Evolutionary conservation across 2,329 filamentous ascomycete genomes (phyloP).

Genomic region (Ophiobolus disseminans): DNA sequence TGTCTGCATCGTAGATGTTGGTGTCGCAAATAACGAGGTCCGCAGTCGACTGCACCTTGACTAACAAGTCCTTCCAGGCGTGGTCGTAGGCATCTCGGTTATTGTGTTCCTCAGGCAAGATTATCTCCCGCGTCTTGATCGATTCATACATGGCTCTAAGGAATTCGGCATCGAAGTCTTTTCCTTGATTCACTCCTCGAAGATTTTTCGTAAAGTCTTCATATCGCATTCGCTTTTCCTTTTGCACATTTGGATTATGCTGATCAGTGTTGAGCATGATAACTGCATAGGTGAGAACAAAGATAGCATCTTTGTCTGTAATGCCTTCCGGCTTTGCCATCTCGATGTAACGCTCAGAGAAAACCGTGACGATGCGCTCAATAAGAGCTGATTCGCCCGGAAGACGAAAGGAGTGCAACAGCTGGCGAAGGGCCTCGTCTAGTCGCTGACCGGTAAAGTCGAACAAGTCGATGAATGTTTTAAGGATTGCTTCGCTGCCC

Average conservation of each 20-base stretch:
- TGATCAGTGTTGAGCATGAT: slow-evolving; percentile 98
- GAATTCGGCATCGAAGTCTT: slow-evolving; percentile 84
- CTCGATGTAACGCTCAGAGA: slow-evolving; percentile 83
- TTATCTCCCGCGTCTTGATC: slow-evolving; percentile 93
- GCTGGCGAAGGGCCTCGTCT: slow-evolving; percentile 83
- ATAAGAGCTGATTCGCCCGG: slow-evolving; percentile 94
- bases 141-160: slow-evolving; percentile 87
- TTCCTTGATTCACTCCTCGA: slow-evolving; percentile 84
- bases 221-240: slow-evolving; percentile 80
- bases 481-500: slow-evolving; percentile 82
- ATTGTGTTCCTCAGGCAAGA: slow-evolving; percentile 94
- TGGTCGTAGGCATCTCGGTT: slow-evolving; percentile 97
- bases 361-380: slow-evolving; percentile 86
- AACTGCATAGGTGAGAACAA: slow-evolving; percentile 91
- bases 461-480: slow-evolving; percentile 84
- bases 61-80: slow-evolving; percentile 91
- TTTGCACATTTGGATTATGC: slow-evolving; percentile 88
- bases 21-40: slow-evolving; percentile 82
- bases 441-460: slow-evolving; percentile 86
- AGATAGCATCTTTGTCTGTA: slow-evolving; percentile 85
- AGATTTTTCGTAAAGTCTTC: slow-evolving; percentile 86
- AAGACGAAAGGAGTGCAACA: slow-evolving; percentile 92
- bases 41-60: slow-evolving; percentile 80
- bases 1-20: slow-evolving; percentile 95
- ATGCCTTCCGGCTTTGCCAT: slow-evolving; percentile 75